Evolutionary conservation across 495 filamentous ascomycete genomes (phyloP), one percentile per base, ranked within the genome.

Genomic region (Clohesyomyces aquaticus): DNA sequence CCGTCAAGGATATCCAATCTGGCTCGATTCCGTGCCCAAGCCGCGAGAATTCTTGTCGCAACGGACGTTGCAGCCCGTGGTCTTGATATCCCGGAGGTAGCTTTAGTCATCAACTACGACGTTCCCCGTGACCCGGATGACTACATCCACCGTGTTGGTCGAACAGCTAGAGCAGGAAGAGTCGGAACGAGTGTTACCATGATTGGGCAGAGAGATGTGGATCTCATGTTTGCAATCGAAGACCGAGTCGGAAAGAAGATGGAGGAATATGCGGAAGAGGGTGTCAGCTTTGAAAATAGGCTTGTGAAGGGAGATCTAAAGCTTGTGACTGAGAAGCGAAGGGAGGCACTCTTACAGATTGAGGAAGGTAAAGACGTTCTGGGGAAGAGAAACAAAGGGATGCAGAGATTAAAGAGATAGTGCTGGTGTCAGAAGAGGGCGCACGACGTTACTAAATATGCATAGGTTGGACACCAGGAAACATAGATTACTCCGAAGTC

Each of bases 31-130:
- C 87, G 94, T 16, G 95, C 94, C 8, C 82, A 84, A n/a, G 93
- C 92, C 0, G 93, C 94, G 12, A 83, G 94, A 4, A 85, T 99
- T 55, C 80, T 99, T 2, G 87, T 99, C 10, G 95, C 95, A 2
- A 98, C 94, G 0, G 95, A 99, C 73, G 93, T 99, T 14, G 94
- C 94, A 0, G 87, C 90, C n/a, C 82, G 94, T 70, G 94, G 94
- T 82, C 83, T 99, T 10, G 94, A 99, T 80, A 96, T 99, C 59
- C 95, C 93, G 0, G 88, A 88, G 61, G 95, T 98, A 0, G 87
- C 83, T 54, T 75, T 98, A 11, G 93, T 99, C 8, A 78, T 99
- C 51, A 98, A 99, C 73, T 98, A 90, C 72, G 95, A 98, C 71
- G 85, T 99, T 18, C 94, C 94, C 1, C 86, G 93, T 1, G 91